Evolutionary conservation across 345 rosid genomes (phyloP), one percentile per base, ranked within the genome.

Genomic region (Reutealis trisperma): DNA sequence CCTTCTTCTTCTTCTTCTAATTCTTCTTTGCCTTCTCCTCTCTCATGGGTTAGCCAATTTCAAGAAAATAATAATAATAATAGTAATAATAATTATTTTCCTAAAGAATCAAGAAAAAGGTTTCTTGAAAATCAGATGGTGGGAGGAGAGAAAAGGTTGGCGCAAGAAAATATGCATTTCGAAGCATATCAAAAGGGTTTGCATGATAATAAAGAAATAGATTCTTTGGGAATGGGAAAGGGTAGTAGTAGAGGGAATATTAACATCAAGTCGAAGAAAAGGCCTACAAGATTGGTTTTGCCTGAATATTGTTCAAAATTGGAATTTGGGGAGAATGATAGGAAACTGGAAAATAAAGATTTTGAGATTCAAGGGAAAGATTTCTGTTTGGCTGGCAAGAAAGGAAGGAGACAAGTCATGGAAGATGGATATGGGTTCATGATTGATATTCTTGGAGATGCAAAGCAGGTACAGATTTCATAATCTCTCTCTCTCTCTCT

Each of bases 361-460:
- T 55, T 85, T 47, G 85, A 86, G 75, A 34, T 74, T 63, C 75
- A 78, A 57, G 91, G 91, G 0, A 84, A 67, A 70, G 80, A 81
- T 79, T 88, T 78, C 75, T 79, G 24, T 70, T 34, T 88, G 82
- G 85, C 77, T 49, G 69, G 82, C 59, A 86, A 79, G 86, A 85
- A 69, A 85, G 91, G 91, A 41, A 85, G 82, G 55, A 84, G 88
- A 76, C 85, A 85, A 12, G 27, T 73, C 42, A 82, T 85, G 91
- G 91, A 88, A 75, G 91, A 88, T 76, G 83, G 84, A 0, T 85
- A 85, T 34, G 77, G 77, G 32, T 72, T 85, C 73, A 75, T 79
- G 64, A 59, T 67, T 21, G 86, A 86, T 49, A 79, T 86, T 70
- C 68, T 79, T 8, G 89, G 88, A 66, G 86, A 86, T 84, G 81